Conservation (phyloP, 129 eudicot species). For the Apium graveolens region DNA sequence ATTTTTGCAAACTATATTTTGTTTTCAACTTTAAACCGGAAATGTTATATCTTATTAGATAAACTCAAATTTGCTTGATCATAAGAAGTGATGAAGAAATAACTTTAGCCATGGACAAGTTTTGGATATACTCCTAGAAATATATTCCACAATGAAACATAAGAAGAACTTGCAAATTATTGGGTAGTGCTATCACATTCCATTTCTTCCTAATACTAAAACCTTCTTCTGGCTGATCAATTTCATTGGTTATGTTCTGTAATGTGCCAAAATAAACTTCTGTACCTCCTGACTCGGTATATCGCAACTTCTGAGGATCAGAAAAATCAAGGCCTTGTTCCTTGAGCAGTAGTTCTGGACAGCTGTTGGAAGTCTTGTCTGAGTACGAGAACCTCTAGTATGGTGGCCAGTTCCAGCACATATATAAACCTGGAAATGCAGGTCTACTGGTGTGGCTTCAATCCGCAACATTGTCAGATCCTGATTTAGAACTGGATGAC, state of each 20-base stretch:
- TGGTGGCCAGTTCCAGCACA: conserved; percentile 89
- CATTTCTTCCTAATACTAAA: not conserved
- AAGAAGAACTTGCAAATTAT: not conserved
- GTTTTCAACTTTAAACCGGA: too few species aligned
- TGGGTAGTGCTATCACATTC: conserved; percentile 11
- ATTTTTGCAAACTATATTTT: too few species aligned
- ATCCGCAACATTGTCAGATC: conserved; percentile 55
- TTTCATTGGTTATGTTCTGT: not conserved
- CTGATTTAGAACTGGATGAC: conserved; percentile 63
- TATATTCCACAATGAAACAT: too few species aligned
- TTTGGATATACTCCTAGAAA: too few species aligned
- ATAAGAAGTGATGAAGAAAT: too few species aligned
- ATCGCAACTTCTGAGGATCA: conserved; percentile 37
- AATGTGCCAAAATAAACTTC: conserved; percentile 41
- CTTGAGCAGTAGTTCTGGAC: conserved; percentile 76
- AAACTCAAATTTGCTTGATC: too few species aligned
- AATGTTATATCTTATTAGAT: too few species aligned
- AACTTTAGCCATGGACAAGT: too few species aligned
- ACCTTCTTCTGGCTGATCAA: too few species aligned
- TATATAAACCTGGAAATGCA: conserved; percentile 46
- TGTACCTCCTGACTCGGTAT: conserved; percentile 50
- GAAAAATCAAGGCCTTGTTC: conserved; percentile 84
- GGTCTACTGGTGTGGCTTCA: conserved; percentile 70
- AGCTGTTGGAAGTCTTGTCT: conserved; percentile 69
- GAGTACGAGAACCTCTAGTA: conserved; percentile 70